phyloP scores from a whole-genome alignment of 768 basidiomycete species.

The Lactifluus piperatus region DNA sequence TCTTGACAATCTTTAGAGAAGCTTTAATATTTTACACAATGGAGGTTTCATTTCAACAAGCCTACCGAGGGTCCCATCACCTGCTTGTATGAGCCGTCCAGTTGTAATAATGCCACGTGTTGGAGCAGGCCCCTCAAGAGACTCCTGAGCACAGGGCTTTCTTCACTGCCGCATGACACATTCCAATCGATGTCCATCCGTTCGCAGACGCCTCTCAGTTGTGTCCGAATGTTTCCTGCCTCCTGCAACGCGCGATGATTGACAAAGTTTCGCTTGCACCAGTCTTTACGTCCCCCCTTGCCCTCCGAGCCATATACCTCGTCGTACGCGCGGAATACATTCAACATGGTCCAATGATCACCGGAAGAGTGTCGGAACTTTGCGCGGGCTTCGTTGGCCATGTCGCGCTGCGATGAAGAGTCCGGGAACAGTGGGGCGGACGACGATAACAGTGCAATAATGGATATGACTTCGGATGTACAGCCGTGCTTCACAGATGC shows the following conservation, averaged over 20 bases:
- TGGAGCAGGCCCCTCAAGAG: slow-evolving; percentile 70
- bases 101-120: slow-evolving; percentile 76
- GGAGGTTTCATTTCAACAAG: slow-evolving; percentile 7
- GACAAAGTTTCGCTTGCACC: slow-evolving; percentile 80
- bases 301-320: slow-evolving; percentile 47
- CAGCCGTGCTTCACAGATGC: slow-evolving; percentile 69
- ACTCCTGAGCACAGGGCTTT: slow-evolving; percentile 61
- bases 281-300: slow-evolving; percentile 47
- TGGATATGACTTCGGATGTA: slow-evolving; percentile 70
- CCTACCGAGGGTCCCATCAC: slow-evolving; percentile 61
- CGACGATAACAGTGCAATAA: slow-evolving; percentile 75
- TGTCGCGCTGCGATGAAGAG: slow-evolving; percentile 63
- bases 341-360: slow-evolving; percentile 87
- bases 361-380: slow-evolving; percentile 81
- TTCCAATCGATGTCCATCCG: slow-evolving; percentile 53
- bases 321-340: slow-evolving; percentile 74
- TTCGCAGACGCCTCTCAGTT: slow-evolving; percentile 60
- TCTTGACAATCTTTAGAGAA: slow-evolving; percentile 58
- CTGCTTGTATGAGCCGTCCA: slow-evolving; percentile 84
- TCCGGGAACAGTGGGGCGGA: slow-evolving; percentile 80
- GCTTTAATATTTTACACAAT: slow-evolving; percentile 1
- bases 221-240: slow-evolving; percentile 70
- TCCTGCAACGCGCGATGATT: slow-evolving; percentile 76
- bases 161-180: slow-evolving; percentile 49
- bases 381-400: slow-evolving; percentile 54